phyloP scores from a whole-genome alignment of 2,329 filamentous ascomycete genomes.

The Exophiala alcalophila region DNA sequence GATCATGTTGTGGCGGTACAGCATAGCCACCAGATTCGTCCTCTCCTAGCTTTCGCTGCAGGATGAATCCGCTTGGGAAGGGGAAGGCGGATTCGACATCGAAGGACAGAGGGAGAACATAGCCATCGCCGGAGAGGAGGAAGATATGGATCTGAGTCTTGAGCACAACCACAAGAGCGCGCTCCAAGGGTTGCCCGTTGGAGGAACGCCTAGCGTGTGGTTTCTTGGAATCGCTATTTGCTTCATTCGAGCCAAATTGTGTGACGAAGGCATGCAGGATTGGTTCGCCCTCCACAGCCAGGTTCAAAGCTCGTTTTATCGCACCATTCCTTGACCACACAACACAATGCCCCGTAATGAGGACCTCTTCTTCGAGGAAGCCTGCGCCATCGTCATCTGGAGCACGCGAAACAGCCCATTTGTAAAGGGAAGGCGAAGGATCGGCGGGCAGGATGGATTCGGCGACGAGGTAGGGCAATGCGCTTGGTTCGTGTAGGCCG shows the following conservation, averaged over 20 bases:
- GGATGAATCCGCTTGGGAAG: conserved; percentile 75
- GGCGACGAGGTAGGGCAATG: conserved; percentile 75
- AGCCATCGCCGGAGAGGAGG: conserved; percentile 80
- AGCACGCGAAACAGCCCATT: conserved; percentile 56
- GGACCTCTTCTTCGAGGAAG: conserved; percentile 70
- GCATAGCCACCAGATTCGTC: conserved; percentile 45
- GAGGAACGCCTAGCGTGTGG: neutral
- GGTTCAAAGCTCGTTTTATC: conserved; percentile 80
- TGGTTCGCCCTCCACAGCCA: conserved; percentile 80
- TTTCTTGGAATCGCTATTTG: conserved; percentile 29
- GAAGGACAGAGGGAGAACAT: conserved; percentile 91
- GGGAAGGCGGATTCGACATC: conserved; percentile 86
- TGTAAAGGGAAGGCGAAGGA: conserved; percentile 64
- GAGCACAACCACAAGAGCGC: conserved; percentile 78
- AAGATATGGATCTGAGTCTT: conserved; percentile 91
- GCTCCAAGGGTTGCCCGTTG: conserved; percentile 6
- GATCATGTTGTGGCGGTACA: conserved; percentile 37
- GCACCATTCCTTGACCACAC: conserved; percentile 86
- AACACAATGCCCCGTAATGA: conserved; percentile 71
- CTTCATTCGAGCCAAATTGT: conserved; percentile 61
- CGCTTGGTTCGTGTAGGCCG: conserved; percentile 84
- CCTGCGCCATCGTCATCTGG: conserved; percentile 41
- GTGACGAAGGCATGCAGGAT: conserved; percentile 85
- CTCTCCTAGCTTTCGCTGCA: conserved; percentile 69
- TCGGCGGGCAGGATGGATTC: conserved; percentile 73